Percentiles rank a stretch among this genome's conserved stretches.
Conservation (phyloP, 1,139 yeast species). For the Candida dubliniensis region DNA sequence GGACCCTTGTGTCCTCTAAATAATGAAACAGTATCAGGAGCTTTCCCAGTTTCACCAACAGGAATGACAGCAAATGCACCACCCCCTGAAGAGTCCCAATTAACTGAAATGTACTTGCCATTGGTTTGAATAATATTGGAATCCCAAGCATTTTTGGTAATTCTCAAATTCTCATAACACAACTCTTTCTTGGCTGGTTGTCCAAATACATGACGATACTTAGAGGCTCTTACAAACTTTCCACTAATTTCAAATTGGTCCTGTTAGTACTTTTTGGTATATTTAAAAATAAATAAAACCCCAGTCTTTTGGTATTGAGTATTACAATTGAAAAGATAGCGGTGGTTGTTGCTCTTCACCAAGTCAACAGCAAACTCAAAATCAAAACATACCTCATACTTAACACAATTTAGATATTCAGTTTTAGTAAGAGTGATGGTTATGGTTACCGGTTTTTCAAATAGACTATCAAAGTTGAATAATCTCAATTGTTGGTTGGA, state of each 20-base stretch:
- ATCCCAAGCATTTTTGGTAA: constrained; percentile 94
- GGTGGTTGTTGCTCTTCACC: too few relatives aligned
- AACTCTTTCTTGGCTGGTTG: constrained; percentile 86
- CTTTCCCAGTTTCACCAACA: constrained; percentile 80
- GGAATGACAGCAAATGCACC: constrained; percentile 97
- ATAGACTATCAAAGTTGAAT: too few relatives aligned
- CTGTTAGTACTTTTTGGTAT: not conserved
- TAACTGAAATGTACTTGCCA: constrained; percentile 81
- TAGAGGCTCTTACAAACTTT: constrained; percentile 92
- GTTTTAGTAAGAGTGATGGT: too few relatives aligned
- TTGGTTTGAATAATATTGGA: constrained; percentile 79
- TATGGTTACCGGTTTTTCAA: too few relatives aligned
- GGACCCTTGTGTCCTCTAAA: constrained; percentile 96
- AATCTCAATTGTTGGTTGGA: too few relatives aligned
- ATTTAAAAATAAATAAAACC: not conserved
- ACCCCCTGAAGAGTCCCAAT: constrained; percentile 95
- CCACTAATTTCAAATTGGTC: constrained; percentile 50
- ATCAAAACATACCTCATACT: too few relatives aligned
- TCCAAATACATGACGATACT: constrained; percentile 94
- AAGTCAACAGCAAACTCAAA: too few relatives aligned
- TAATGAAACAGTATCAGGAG: constrained; percentile 89
- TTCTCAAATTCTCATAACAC: constrained; percentile 82
- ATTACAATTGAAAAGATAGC: too few relatives aligned
- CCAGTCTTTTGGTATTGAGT: not conserved
- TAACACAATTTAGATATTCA: too few relatives aligned